These are phyloP conservation scores for Plasmodium berghei DNA, from an alignment of 169 alveolate genomes.

Conservation along the genomic window DNA sequence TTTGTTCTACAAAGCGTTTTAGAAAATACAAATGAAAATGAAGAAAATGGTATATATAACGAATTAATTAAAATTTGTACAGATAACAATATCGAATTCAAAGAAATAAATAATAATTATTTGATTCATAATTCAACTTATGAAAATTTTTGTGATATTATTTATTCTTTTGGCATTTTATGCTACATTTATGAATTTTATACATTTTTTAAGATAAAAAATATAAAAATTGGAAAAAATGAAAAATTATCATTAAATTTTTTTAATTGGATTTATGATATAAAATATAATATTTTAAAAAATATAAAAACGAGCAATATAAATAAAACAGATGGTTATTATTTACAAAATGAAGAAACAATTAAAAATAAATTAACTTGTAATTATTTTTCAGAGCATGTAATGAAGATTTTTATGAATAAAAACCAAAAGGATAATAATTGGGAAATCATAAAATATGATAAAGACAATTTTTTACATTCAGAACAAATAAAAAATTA, in stretches of 20 bases:
- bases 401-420: neutral
- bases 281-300: conserved; percentile 19
- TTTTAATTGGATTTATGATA: conserved; percentile 42
- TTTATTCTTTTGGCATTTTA: conserved; percentile 40
- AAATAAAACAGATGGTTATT: neutral
- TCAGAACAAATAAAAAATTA: neutral
- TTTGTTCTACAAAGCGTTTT: conserved; percentile 11
- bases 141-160: conserved; percentile 48
- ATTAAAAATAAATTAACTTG: neutral
- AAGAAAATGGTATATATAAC: neutral
- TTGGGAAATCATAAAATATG: neutral
- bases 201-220: conserved; percentile 38
- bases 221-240: conserved; percentile 32
- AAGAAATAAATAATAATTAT: conserved; percentile 26
- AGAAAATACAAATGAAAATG: neutral
- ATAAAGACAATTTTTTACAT: neutral
- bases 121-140: conserved; percentile 37
- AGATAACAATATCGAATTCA: conserved; percentile 16
- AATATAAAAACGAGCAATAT: neutral
- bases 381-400: neutral
- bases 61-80: neutral
- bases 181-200: conserved; percentile 52
- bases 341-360: neutral
- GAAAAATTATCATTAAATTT: conserved; percentile 33
- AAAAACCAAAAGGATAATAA: neutral